A percentile compares a stretch with the other conserved stretches of the same genome.
Evolutionary conservation across 2,329 filamentous ascomycete species (phyloP).

Genomic region (Pleoardoris graminearum): DNA sequence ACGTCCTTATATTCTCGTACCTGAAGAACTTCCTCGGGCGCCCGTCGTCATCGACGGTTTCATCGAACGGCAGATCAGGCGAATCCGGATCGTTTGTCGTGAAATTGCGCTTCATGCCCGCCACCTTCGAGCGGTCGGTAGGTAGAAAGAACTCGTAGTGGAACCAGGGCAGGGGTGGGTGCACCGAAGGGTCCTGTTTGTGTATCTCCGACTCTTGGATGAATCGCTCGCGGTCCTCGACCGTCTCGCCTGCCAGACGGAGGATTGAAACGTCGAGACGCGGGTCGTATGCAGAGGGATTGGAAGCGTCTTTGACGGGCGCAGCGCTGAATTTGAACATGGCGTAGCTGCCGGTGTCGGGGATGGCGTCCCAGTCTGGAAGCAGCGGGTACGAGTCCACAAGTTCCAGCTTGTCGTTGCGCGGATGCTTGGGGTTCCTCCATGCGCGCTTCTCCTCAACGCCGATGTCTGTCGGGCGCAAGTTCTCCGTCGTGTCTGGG

Average conservation of each 20-base stretch:
- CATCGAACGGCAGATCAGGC: conserved; percentile 37
- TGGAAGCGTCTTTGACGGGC: conserved; percentile 54
- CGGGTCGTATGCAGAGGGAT: conserved; percentile 55
- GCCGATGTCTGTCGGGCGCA: conserved; percentile 58
- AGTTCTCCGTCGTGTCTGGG: conserved; percentile 61
- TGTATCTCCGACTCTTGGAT: conserved; percentile 48
- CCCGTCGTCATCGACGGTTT: conserved; percentile 47
- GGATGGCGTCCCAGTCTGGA: conserved; percentile 63
- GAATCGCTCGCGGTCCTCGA: conserved; percentile 56
- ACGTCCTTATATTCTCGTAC: conserved; percentile 62
- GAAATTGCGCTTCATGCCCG: conserved; percentile 60
- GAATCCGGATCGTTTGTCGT: conserved; percentile 58
- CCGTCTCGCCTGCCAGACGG: conserved; percentile 57
- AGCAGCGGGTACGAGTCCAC: conserved; percentile 64
- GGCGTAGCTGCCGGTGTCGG: conserved; percentile 62
- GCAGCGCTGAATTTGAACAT: conserved; percentile 65
- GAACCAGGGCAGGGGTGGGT: conserved; percentile 58
- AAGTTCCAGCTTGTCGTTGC: conserved; percentile 59
- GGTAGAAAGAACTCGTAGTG: conserved; percentile 65
- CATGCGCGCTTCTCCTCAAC: conserved; percentile 62
- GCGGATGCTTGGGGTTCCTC: conserved; percentile 63
- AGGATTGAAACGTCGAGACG: conserved; percentile 63
- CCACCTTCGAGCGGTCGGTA: conserved; percentile 50
- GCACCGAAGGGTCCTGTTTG: conserved; percentile 53
- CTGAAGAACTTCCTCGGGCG: conserved; percentile 57